These are phyloP conservation scores for Tarenaya hassleriana DNA, from an alignment of 345 rosid genomes.

Conservation along the genomic window DNA sequence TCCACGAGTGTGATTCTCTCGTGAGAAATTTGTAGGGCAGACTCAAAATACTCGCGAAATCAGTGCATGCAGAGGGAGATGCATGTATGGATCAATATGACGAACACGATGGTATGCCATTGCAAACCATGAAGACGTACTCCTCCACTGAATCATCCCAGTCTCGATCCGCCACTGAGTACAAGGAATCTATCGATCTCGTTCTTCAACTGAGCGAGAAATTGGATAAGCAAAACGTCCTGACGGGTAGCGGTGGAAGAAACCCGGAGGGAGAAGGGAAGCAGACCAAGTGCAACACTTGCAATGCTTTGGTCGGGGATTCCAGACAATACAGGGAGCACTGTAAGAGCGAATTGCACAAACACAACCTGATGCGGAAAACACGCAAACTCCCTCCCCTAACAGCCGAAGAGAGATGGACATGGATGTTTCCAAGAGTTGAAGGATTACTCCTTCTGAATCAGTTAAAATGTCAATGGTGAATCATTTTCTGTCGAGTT, in stretches of 20 bases:
- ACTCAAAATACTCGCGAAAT: conserved; percentile 79
- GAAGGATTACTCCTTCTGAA: conserved; percentile 90
- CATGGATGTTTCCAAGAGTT: conserved; percentile 63
- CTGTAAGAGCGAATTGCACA: conserved; percentile 95
- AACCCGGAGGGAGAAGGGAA: conserved; percentile 43
- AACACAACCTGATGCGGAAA: conserved; percentile 87
- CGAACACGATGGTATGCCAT: conserved; percentile 51
- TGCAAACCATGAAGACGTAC: conserved; percentile 23
- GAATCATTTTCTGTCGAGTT: not conserved
- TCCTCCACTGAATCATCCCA: conserved; percentile 30
- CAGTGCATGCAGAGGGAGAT: conserved; percentile 89
- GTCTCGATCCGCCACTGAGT: conserved; percentile 5
- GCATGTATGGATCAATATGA: conserved; percentile 71
- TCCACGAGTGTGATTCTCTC: conserved; percentile 66
- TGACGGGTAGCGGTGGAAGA: conserved; percentile 30
- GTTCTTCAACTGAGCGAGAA: conserved; percentile 42
- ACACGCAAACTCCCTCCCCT: conserved; percentile 79
- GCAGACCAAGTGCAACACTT: conserved; percentile 76
- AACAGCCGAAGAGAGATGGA: conserved; percentile 72
- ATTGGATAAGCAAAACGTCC: conserved; percentile 48
- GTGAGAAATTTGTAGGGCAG: conserved; percentile 82
- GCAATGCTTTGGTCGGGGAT: conserved; percentile 69
- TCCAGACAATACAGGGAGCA: conserved; percentile 83
- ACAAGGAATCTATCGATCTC: conserved; percentile 10
- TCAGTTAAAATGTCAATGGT: not conserved